These are phyloP conservation scores for Austroboletus olivaceoglutinosus DNA, from an alignment of 1,284 basidiomycete genomes.

Conservation along the genomic window DNA sequence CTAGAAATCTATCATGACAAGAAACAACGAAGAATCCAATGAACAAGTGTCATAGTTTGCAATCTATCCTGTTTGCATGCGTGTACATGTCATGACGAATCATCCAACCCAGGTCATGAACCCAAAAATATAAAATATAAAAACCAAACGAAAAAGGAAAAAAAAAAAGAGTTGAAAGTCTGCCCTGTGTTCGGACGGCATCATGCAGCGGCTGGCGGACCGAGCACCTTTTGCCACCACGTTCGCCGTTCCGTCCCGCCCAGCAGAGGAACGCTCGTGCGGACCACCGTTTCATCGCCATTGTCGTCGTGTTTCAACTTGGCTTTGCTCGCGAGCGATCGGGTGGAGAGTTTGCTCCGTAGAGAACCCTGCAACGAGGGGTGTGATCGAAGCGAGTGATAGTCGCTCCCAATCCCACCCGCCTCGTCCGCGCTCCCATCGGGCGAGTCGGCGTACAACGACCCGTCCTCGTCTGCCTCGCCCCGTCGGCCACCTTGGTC, in stretches of 20 bases:
- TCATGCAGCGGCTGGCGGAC: constrained; percentile 16
- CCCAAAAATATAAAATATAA: too few species aligned
- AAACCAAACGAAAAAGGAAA: not conserved
- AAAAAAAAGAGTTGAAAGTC: not conserved
- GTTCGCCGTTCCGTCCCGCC: constrained; percentile 22
- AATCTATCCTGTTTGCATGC: not conserved
- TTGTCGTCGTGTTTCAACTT: constrained; percentile 1
- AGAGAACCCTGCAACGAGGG: constrained; percentile 26
- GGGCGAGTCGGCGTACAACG: constrained; percentile 24
- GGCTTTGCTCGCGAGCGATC: constrained; percentile 16
- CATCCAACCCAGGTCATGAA: not conserved
- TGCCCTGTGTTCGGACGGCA: too few species aligned
- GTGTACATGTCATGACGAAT: not conserved
- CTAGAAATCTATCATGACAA: not conserved
- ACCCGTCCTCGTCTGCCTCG: constrained; percentile 20
- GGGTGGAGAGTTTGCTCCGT: constrained; percentile 17
- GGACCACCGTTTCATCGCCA: not conserved
- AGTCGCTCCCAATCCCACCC: constrained; percentile 23
- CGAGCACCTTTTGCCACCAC: constrained; percentile 34
- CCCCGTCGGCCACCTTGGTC: not conserved
- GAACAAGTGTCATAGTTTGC: not conserved
- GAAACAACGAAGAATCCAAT: not conserved
- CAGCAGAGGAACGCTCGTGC: constrained; percentile 1
- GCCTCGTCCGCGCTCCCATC: constrained; percentile 21
- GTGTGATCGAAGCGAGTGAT: constrained; percentile 32